phyloP scores from a whole-genome alignment of 2,329 filamentous ascomycete genomes.

The Atkinsonella hypoxylon region DNA sequence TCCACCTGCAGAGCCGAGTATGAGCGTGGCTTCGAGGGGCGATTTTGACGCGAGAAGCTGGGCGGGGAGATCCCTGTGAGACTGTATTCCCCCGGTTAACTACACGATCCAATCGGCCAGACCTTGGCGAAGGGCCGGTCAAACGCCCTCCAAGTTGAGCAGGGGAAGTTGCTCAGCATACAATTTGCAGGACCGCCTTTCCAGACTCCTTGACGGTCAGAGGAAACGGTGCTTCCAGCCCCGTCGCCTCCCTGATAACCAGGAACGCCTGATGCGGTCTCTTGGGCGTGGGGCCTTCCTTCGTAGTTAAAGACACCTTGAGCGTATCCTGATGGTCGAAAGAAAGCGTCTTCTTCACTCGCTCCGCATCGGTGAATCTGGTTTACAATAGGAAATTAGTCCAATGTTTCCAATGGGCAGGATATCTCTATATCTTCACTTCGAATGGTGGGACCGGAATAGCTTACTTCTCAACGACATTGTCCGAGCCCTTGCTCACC shows the following conservation, averaged over 20 bases:
- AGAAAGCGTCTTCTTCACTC: conserved; percentile 50
- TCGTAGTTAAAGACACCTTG: conserved; percentile 71
- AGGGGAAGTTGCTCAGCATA: conserved; percentile 33
- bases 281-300: conserved; percentile 66
- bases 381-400: background rate
- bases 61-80: conserved; percentile 76
- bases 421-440: background rate
- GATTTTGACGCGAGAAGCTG: conserved; percentile 60
- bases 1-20: conserved; percentile 78
- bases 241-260: conserved; percentile 63
- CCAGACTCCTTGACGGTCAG: conserved; percentile 77
- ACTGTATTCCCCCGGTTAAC: conserved; percentile 37
- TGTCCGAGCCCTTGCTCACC: conserved; percentile 53
- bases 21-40: conserved; percentile 66
- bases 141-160: too few species aligned
- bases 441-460: background rate
- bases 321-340: conserved; percentile 61
- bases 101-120: background rate
- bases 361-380: conserved; percentile 47
- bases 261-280: conserved; percentile 92
- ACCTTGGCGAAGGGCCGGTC: background rate
- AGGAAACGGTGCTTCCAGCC: conserved; percentile 78
- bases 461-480: conserved; percentile 55
- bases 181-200: conserved; percentile 74
- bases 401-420: background rate